phyloP scores from a whole-genome alignment of 805 yeast genomes.

The Kodamaea kaohsiungensis region DNA sequence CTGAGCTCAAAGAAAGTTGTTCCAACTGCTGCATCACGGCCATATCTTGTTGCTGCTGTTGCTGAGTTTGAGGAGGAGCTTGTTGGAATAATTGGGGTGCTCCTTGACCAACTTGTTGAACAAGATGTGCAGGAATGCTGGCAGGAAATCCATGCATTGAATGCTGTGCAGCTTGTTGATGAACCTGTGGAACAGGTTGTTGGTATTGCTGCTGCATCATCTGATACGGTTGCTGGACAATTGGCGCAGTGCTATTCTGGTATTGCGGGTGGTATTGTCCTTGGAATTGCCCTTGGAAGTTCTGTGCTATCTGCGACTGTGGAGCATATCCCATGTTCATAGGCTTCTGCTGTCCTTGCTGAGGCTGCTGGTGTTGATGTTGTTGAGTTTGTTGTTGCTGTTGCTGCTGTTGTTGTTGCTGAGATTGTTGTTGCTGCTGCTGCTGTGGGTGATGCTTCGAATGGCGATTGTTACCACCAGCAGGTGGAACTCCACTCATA shows the following conservation, averaged over 20 bases:
- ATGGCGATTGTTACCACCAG: slow-evolving; percentile 4
- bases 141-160: neutral
- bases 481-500: slow-evolving; percentile 2
- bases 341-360: neutral
- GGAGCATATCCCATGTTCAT: neutral
- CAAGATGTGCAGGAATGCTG: slow-evolving; percentile 4
- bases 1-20: slow-evolving; percentile 46
- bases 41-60: slow-evolving; percentile 25
- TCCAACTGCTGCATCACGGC: slow-evolving; percentile 48
- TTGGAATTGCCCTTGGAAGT: slow-evolving; percentile 7
- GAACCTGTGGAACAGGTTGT: neutral
- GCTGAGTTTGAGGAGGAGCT: neutral
- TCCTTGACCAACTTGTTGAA: slow-evolving; percentile 4
- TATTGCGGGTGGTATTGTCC: slow-evolving; percentile 10
- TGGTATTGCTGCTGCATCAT: neutral
- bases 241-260: slow-evolving; percentile 8
- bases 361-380: neutral
- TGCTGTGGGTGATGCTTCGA: slow-evolving; percentile 7
- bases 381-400: slow-evolving; percentile 1
- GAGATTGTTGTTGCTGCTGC: slow-evolving; percentile 15
- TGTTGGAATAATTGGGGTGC: slow-evolving; percentile 1
- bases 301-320: slow-evolving; percentile 5
- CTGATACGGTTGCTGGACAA: slow-evolving; percentile 1
- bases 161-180: slow-evolving; percentile 1
- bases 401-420: slow-evolving; percentile 14